These are phyloP conservation scores for Exophiala bonariae DNA, from an alignment of 2,329 filamentous ascomycete species.

Conservation along the genomic window DNA sequence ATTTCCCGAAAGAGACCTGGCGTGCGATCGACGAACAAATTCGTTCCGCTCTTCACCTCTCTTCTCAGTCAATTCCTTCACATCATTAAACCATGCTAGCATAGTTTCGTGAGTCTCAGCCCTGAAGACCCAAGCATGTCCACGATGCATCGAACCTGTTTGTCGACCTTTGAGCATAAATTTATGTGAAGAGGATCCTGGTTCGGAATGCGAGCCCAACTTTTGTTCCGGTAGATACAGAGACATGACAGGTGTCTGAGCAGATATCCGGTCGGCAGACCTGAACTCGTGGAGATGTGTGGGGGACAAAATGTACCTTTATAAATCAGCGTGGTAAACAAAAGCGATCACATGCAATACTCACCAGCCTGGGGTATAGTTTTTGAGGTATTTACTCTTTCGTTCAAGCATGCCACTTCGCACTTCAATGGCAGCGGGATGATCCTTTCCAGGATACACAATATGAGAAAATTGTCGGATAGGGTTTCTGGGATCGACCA, in stretches of 20 bases:
- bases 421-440: conserved; percentile 80
- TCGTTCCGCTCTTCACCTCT: conserved; percentile 83
- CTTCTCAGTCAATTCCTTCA: conserved; percentile 85
- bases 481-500: conserved; percentile 81
- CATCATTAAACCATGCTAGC: conserved; percentile 95
- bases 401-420: conserved; percentile 88
- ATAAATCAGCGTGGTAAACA: conserved; percentile 8
- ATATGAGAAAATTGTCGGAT: conserved; percentile 79
- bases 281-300: conserved; percentile 99
- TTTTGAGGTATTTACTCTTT: conserved; percentile 98
- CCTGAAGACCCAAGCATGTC: conserved; percentile 68
- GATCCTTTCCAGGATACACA: conserved; percentile 85
- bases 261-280: conserved; percentile 82
- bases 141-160: conserved; percentile 86
- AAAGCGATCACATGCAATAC: conserved; percentile 34
- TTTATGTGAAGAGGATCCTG: conserved; percentile 85
- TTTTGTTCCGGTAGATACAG: conserved; percentile 94
- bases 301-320: conserved; percentile 89
- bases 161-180: conserved; percentile 97
- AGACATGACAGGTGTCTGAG: conserved; percentile 91
- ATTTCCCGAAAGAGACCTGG: conserved; percentile 71
- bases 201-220: conserved; percentile 83
- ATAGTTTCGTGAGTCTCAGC: conserved; percentile 82
- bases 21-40: conserved; percentile 75
- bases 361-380: conserved; percentile 92